These are phyloP conservation scores for Hypocrella siamensis DNA, from an alignment of 2,329 filamentous ascomycete genomes.

Conservation along the genomic window DNA sequence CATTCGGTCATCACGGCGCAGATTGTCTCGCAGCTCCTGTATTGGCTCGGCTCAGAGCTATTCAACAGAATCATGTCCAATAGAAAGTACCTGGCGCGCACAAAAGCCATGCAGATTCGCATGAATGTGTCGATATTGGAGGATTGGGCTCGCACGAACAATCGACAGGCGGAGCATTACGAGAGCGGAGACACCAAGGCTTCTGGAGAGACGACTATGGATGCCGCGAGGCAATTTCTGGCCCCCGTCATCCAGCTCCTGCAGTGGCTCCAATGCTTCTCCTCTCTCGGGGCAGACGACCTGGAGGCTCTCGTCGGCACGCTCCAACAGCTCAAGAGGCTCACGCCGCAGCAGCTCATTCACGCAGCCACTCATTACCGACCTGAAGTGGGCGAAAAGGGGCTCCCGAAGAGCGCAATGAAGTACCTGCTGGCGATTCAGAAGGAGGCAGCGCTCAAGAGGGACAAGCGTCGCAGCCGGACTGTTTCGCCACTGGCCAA, in stretches of 20 bases:
- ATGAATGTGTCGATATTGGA: slow-evolving; percentile 96
- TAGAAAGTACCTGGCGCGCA: slow-evolving; percentile 81
- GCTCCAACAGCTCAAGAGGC: slow-evolving; percentile 69
- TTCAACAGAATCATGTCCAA: slow-evolving; percentile 98
- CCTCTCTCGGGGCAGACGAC: slow-evolving; percentile 72
- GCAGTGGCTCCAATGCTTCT: slow-evolving; percentile 97
- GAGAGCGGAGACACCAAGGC: slow-evolving; percentile 79
- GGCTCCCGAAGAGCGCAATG: slow-evolving; percentile 71
- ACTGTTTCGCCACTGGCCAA: slow-evolving; percentile 25
- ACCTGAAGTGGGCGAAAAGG: slow-evolving; percentile 88
- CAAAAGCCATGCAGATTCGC: slow-evolving; percentile 98
- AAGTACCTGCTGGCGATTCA: slow-evolving; percentile 75
- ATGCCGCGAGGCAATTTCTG: slow-evolving; percentile 70
- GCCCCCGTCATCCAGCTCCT: slow-evolving; percentile 84
- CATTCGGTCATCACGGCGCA: slow-evolving; percentile 93
- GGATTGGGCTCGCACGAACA: slow-evolving; percentile 90
- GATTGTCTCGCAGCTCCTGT: slow-evolving; percentile 80
- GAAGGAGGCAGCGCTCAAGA: slow-evolving; percentile 50
- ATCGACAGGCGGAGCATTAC: slow-evolving; percentile 86
- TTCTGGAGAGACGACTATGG: slow-evolving; percentile 74
- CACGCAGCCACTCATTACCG: slow-evolving; percentile 89
- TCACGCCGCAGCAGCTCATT: slow-evolving; percentile 78
- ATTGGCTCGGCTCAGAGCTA: slow-evolving; percentile 90
- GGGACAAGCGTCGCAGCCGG: slow-evolving; percentile 34
- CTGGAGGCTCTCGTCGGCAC: slow-evolving; percentile 78